These are phyloP conservation scores for Begonia fuchsioides DNA, from an alignment of 306 rosid genomes.

Conservation along the genomic window DNA sequence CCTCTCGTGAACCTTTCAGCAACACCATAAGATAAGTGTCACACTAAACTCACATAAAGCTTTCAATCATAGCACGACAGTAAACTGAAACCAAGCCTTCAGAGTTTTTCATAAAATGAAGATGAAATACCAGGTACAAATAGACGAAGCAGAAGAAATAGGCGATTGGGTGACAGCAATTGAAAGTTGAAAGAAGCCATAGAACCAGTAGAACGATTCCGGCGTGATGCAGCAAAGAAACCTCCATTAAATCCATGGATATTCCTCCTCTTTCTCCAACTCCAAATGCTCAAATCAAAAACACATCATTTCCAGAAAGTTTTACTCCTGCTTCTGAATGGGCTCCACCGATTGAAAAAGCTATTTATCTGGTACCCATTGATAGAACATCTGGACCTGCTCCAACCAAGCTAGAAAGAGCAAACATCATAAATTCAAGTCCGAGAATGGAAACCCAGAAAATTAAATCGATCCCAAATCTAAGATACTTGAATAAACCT, in stretches of 20 bases:
- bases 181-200: constrained; percentile 50
- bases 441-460: neutral
- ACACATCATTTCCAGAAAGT: no score
- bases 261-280: neutral
- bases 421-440: neutral
- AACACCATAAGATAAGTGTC: constrained; percentile 7
- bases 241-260: constrained; percentile 30
- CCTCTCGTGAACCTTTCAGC: constrained; percentile 68
- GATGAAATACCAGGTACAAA: constrained; percentile 44
- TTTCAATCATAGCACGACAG: no score
- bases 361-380: neutral
- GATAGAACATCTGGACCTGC: no score
- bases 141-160: constrained; percentile 60
- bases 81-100: no score
- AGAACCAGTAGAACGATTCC: constrained; percentile 44
- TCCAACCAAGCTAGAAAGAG: neutral
- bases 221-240: constrained; percentile 64
- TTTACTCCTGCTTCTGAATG: neutral
- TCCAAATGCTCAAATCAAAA: no score
- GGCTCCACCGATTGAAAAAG: constrained; percentile 9
- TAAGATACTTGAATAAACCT: no score
- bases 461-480: no score
- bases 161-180: constrained; percentile 38
- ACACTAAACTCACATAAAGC: no score
- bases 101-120: neutral